Conservation (phyloP, 768 basidiomycete genomes). For the Candolleomyces efflorescens region DNA sequence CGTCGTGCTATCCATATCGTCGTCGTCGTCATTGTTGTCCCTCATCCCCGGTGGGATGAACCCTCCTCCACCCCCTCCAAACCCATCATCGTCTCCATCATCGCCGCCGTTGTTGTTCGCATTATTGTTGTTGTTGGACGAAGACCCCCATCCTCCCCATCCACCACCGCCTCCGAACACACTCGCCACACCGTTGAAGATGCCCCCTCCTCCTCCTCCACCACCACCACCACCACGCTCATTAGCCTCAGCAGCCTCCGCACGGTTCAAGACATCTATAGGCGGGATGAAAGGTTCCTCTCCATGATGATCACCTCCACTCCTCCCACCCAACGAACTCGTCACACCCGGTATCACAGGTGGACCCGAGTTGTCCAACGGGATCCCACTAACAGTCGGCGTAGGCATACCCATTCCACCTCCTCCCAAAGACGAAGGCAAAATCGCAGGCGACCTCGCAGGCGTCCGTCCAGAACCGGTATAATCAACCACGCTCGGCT, state of each 20-base stretch:
- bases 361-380: neutral
- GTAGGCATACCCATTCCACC: neutral
- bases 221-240: neutral
- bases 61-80: neutral
- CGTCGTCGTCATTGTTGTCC: neutral
- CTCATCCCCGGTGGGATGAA: neutral
- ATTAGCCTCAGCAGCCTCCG: neutral
- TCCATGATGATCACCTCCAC: neutral
- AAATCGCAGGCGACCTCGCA: neutral
- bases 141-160: neutral
- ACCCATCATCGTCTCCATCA: neutral
- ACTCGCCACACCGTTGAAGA: neutral
- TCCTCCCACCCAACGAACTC: neutral
- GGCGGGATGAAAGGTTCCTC: constrained; percentile 1
- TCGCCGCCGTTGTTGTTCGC: neutral
- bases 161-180: neutral
- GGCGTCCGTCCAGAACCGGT: neutral
- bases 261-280: neutral
- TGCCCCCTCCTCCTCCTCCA: neutral
- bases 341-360: constrained; percentile 1
- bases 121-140: neutral
- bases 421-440: neutral
- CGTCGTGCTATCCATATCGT: constrained; percentile 4
- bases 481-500: constrained; percentile 4
- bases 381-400: neutral